Evolutionary conservation across 805 yeast genomes (phyloP).

Genomic region (Cyberlindnera mycetangii): DNA sequence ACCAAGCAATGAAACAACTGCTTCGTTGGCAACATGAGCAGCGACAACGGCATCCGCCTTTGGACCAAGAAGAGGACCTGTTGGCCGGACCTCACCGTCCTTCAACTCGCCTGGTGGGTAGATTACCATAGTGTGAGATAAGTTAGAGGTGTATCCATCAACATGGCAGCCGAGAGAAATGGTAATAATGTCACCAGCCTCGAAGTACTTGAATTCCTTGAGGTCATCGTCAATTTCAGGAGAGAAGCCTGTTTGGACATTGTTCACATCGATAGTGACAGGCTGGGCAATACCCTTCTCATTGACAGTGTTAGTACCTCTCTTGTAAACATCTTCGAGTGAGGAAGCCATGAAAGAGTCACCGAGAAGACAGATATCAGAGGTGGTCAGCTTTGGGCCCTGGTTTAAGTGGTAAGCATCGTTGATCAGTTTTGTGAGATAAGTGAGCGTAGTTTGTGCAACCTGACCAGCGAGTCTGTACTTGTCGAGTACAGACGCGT

Average conservation of each 20-base stretch:
- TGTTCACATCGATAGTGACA: constrained; percentile 83
- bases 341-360: constrained; percentile 71
- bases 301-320: constrained; percentile 47
- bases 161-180: constrained; percentile 85
- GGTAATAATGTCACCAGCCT: constrained; percentile 82
- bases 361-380: constrained; percentile 78
- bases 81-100: constrained; percentile 42
- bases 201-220: constrained; percentile 38
- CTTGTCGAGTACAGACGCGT: constrained; percentile 64
- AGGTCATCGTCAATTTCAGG: constrained; percentile 76
- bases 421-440: constrained; percentile 64
- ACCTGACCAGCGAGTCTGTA: constrained; percentile 89
- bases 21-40: constrained; percentile 83
- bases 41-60: constrained; percentile 91
- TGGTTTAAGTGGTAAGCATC: constrained; percentile 64
- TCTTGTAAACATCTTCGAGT: constrained; percentile 55
- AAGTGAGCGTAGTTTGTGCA: constrained; percentile 75
- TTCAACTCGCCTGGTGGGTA: constrained; percentile 58
- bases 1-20: constrained; percentile 75
- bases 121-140: constrained; percentile 83
- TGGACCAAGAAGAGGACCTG: constrained; percentile 79
- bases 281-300: constrained; percentile 95
- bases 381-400: constrained; percentile 37
- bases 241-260: constrained; percentile 71
- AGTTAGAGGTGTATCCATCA: constrained; percentile 90